Evolutionary conservation across 2,329 filamentous ascomycete genomes (phyloP).

Genomic region (Diaporthe nobilis): DNA sequence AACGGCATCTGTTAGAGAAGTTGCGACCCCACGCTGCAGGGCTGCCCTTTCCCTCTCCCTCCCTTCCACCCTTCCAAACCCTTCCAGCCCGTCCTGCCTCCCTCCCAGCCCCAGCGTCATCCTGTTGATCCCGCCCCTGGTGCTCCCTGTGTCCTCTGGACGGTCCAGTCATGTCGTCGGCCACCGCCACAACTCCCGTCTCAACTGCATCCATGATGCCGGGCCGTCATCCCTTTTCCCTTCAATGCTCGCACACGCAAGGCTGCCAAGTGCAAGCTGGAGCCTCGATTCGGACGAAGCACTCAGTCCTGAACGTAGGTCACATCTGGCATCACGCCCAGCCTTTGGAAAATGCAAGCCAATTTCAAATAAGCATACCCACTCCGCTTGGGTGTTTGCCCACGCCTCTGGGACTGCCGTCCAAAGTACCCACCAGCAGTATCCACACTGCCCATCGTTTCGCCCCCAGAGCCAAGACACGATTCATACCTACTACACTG

Average conservation of each 20-base stretch:
- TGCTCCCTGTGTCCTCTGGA: neutral
- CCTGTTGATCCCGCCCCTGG: slow-evolving; percentile 19
- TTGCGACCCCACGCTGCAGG: slow-evolving; percentile 14
- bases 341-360: slow-evolving; percentile 22
- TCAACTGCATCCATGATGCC: slow-evolving; percentile 31
- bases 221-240: slow-evolving; percentile 20
- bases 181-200: slow-evolving; percentile 26
- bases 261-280: slow-evolving; percentile 27
- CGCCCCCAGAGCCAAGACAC: slow-evolving; percentile 28
- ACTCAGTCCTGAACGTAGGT: slow-evolving; percentile 1
- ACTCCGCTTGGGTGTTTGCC: slow-evolving; percentile 17
- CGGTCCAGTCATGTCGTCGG: slow-evolving; percentile 10
- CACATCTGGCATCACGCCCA: slow-evolving; percentile 20
- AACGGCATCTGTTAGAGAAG: slow-evolving; percentile 36
- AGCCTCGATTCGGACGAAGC: slow-evolving; percentile 23
- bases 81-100: neutral
- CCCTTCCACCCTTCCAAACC: neutral
- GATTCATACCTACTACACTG: slow-evolving; percentile 7
- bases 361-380: slow-evolving; percentile 27
- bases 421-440: neutral
- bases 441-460: slow-evolving; percentile 1
- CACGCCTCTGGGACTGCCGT: neutral
- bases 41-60: neutral
- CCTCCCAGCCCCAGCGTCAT: slow-evolving; percentile 18
- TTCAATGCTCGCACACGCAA: neutral